A percentile compares a stretch with the other conserved stretches of the same genome.
Evolutionary conservation across 805 yeast species (phyloP).

Genomic region (Ogataea haglerorum): DNA sequence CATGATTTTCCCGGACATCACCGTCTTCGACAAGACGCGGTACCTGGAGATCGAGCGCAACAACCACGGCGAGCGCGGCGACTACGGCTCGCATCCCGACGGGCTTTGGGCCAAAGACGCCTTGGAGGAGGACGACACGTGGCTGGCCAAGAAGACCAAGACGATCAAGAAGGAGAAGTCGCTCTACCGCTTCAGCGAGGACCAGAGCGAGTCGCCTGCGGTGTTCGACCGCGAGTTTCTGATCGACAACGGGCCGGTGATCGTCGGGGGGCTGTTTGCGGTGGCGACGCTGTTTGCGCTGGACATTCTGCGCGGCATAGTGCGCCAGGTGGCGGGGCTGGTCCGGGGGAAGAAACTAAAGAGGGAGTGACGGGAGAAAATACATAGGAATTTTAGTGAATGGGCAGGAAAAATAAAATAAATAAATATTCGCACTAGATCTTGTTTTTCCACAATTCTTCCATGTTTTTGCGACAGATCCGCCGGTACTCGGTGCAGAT

Average conservation of each 20-base stretch:
- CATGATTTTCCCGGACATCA: constrained; percentile 53
- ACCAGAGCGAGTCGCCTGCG: constrained; percentile 34
- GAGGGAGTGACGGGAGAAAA: neutral
- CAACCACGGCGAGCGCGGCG: constrained; percentile 34
- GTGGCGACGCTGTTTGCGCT: constrained; percentile 4
- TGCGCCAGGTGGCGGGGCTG: neutral
- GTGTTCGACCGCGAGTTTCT: constrained; percentile 42
- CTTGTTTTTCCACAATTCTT: no score
- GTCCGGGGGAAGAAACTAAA: neutral
- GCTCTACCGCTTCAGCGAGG: constrained; percentile 27
- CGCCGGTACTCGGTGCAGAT: constrained; percentile 11
- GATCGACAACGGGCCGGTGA: constrained; percentile 41
- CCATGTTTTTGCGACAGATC: neutral
- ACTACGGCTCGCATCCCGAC: constrained; percentile 31
- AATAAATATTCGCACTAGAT: neutral
- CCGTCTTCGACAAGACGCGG: constrained; percentile 48
- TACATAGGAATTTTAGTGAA: no score
- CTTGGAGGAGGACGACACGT: constrained; percentile 27
- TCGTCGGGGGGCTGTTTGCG: constrained; percentile 11
- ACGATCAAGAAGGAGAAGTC: constrained; percentile 16
- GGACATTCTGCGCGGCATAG: constrained; percentile 11
- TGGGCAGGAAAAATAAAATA: neutral
- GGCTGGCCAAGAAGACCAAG: constrained; percentile 29
- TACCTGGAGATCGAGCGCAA: constrained; percentile 54
- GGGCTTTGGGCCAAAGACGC: constrained; percentile 32